phyloP scores from a whole-genome alignment of 2,329 filamentous ascomycete species.

The Cordyceps farinosa region DNA sequence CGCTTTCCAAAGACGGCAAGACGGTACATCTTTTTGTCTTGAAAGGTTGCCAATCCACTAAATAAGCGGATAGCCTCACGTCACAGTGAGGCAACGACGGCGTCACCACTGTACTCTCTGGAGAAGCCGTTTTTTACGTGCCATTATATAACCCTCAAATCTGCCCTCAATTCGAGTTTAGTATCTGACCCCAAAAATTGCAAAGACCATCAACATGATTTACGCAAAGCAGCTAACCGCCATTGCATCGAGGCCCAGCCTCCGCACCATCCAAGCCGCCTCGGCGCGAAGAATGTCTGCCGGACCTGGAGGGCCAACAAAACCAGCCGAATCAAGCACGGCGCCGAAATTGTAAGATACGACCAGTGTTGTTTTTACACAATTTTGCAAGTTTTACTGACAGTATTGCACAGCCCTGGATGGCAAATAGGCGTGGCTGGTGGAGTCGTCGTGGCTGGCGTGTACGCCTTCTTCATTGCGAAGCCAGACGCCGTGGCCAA shows the following conservation, averaged over 20 bases:
- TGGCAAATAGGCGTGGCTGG: slow-evolving; percentile 8
- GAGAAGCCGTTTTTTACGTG: too few relatives aligned
- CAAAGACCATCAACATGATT: background rate
- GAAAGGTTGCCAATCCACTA: background rate
- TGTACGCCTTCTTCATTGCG: slow-evolving; percentile 5
- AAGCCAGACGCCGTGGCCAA: background rate
- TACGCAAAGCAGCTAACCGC: background rate
- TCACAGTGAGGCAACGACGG: background rate
- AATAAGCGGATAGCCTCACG: background rate
- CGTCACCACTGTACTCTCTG: background rate
- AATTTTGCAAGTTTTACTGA: background rate
- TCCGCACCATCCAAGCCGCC: background rate
- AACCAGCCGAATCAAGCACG: background rate
- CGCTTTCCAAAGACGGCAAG: background rate
- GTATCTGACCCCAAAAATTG: too few relatives aligned
- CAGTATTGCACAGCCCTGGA: background rate
- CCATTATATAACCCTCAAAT: too few relatives aligned
- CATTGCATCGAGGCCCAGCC: background rate
- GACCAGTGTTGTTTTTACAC: too few relatives aligned
- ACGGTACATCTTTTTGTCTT: too few relatives aligned
- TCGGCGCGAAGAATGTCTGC: background rate
- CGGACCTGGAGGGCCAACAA: background rate
- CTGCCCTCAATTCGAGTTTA: too few relatives aligned
- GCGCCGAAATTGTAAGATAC: background rate
- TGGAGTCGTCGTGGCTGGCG: background rate